Conservation (phyloP, 768 basidiomycete genomes). For the Kockovaella imperatae region DNA sequence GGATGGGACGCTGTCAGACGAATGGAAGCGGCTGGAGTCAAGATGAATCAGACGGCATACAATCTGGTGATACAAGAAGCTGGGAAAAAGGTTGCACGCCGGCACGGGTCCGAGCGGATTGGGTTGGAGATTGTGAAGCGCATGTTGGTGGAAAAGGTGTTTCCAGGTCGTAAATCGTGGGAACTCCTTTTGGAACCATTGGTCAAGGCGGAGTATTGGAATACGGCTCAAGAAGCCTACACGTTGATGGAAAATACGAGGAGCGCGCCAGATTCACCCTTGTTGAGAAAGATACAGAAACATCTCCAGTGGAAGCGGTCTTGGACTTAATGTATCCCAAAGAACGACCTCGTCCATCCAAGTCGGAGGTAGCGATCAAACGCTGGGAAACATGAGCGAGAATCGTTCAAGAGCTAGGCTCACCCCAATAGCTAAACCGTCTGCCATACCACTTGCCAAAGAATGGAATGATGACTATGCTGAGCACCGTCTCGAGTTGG, state of each 20-base stretch:
- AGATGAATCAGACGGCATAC: constrained; percentile 60
- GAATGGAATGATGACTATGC: constrained; percentile 73
- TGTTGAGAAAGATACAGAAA: constrained; percentile 1
- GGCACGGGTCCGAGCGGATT: constrained; percentile 1
- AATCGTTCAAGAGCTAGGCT: constrained; percentile 28
- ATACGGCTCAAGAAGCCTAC: too few relatives aligned
- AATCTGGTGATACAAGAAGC: constrained; percentile 68
- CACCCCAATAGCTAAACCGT: constrained; percentile 78
- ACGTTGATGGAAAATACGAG: too few relatives aligned
- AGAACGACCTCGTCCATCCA: constrained; percentile 57
- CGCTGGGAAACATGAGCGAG: constrained; percentile 1
- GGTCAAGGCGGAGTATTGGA: constrained; percentile 55
- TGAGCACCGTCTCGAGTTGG: constrained; percentile 72
- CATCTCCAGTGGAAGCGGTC: not conserved
- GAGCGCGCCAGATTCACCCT: too few relatives aligned
- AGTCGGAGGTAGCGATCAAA: constrained; percentile 42
- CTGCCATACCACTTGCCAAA: constrained; percentile 83
- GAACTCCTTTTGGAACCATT: constrained; percentile 66
- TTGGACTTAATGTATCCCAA: constrained; percentile 6
- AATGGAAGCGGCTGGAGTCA: constrained; percentile 56
- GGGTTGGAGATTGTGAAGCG: constrained; percentile 17
- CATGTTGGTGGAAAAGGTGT: constrained; percentile 51
- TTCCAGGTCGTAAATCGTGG: constrained; percentile 62
- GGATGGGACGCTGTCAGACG: constrained; percentile 26
- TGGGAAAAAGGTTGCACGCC: constrained; percentile 49